phyloP scores from a whole-genome alignment of 164 flowering plant genomes.

The Protea cynaroides region DNA sequence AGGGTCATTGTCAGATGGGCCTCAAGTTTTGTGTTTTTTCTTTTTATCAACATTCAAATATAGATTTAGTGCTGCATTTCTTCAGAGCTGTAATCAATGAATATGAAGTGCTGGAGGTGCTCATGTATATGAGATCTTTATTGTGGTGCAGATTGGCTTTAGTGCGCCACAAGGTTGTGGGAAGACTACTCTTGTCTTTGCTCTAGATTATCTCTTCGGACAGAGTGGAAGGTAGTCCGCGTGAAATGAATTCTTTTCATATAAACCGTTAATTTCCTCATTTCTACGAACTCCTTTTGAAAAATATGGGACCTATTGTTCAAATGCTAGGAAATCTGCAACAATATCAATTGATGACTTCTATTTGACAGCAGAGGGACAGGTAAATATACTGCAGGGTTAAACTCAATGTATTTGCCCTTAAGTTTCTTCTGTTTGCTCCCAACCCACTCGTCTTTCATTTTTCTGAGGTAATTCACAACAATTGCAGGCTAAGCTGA shows the following conservation, averaged over 20 bases:
- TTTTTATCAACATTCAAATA: neutral
- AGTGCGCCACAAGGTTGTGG: slow-evolving; percentile 99
- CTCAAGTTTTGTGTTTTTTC: neutral
- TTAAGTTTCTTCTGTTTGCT: neutral
- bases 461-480: slow-evolving; percentile 7
- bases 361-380: slow-evolving; percentile 82
- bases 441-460: neutral
- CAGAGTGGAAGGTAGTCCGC: slow-evolving; percentile 54
- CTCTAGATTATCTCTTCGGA: slow-evolving; percentile 69
- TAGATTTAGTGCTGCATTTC: neutral
- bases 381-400: slow-evolving; percentile 38
- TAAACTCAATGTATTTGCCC: neutral
- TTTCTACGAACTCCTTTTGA: neutral
- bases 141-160: slow-evolving; percentile 75
- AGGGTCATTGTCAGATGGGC: neutral
- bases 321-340: slow-evolving; percentile 66
- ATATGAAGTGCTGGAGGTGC: neutral
- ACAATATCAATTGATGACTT: slow-evolving; percentile 95
- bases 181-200: slow-evolving; percentile 94
- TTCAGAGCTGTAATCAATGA: neutral
- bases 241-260: neutral
- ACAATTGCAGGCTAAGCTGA: slow-evolving; percentile 56
- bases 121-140: neutral
- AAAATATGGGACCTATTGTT: slow-evolving; percentile 3
- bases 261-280: neutral